Evolutionary conservation across 495 filamentous ascomycete genomes (phyloP).

Genomic region (Penicillium cataractarum): DNA sequence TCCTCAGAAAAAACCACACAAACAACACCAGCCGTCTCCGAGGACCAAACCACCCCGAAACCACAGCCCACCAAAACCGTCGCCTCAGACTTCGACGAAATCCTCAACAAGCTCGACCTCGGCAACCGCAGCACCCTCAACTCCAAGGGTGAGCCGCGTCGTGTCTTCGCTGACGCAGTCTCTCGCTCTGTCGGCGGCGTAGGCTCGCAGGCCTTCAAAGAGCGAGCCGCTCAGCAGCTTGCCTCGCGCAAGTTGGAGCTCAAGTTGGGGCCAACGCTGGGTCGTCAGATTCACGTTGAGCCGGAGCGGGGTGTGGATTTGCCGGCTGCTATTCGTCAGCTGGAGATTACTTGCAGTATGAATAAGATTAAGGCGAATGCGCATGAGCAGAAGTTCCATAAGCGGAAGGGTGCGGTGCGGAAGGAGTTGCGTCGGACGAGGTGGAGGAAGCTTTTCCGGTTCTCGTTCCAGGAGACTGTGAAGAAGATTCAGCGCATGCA

Average conservation of each 20-base stretch:
- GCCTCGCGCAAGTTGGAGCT: slow-evolving; percentile 32
- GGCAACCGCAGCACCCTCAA: slow-evolving; percentile 24
- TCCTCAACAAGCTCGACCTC: slow-evolving; percentile 44
- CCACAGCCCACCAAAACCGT: slow-evolving; percentile 10
- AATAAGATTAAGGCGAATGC: slow-evolving; percentile 35
- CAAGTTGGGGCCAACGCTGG: slow-evolving; percentile 48
- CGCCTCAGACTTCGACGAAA: slow-evolving; percentile 40
- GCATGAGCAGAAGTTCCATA: slow-evolving; percentile 40
- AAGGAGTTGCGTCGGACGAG: slow-evolving; percentile 40
- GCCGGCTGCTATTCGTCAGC: slow-evolving; percentile 30
- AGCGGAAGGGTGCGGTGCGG: slow-evolving; percentile 40
- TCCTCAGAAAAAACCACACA: slow-evolving; percentile 7
- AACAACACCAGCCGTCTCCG: slow-evolving; percentile 10
- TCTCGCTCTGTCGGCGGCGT: slow-evolving; percentile 28
- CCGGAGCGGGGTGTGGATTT: slow-evolving; percentile 42
- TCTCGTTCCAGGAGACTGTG: slow-evolving; percentile 47
- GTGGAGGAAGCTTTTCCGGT: slow-evolving; percentile 50
- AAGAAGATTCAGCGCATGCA: slow-evolving; percentile 49
- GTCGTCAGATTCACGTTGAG: slow-evolving; percentile 44
- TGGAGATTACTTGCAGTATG: slow-evolving; percentile 27
- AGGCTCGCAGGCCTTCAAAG: slow-evolving; percentile 5
- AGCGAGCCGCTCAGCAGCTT: slow-evolving; percentile 14
- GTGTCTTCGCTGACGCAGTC: slow-evolving; percentile 24
- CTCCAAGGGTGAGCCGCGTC: slow-evolving; percentile 5
- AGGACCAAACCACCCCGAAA: slow-evolving; percentile 14